A percentile compares a stretch with the other conserved stretches of the same genome.
Evolutionary conservation across 352 stramenopile genomes (phyloP).

Genomic region (Salisapilia sapeloensis): DNA sequence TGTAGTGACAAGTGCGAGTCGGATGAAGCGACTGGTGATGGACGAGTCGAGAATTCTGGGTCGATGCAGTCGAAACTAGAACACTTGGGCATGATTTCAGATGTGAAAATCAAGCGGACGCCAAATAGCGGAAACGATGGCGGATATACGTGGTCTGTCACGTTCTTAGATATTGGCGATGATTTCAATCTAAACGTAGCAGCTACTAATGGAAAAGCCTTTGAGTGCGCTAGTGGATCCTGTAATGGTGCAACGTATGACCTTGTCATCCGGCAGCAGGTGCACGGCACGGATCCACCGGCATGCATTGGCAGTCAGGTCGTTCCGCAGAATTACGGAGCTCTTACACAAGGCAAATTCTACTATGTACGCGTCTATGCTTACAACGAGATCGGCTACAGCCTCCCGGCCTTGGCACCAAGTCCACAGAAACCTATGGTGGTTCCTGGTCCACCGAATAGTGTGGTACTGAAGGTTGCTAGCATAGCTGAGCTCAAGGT

Average conservation of each 20-base stretch:
- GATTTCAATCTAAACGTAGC: slow-evolving; percentile 46
- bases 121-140: slow-evolving; percentile 13
- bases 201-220: slow-evolving; percentile 8
- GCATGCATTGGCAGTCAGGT: slow-evolving; percentile 67
- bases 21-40: slow-evolving; percentile 5
- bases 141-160: slow-evolving; percentile 80
- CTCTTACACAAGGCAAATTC: slow-evolving; percentile 78
- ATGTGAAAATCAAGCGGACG: slow-evolving; percentile 63
- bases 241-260: slow-evolving; percentile 15
- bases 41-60: slow-evolving; percentile 25
- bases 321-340: slow-evolving; percentile 37
- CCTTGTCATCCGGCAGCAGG: slow-evolving; percentile 39
- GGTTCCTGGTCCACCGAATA: slow-evolving; percentile 44
- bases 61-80: slow-evolving; percentile 62
- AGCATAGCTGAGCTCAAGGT: slow-evolving; percentile 79
- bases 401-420: slow-evolving; percentile 27
- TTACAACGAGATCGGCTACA: slow-evolving; percentile 91
- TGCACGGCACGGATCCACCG: slow-evolving; percentile 44
- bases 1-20: slow-evolving; percentile 18
- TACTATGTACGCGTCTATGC: slow-evolving; percentile 90
- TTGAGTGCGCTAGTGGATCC: slow-evolving; percentile 3
- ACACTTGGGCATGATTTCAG: slow-evolving; percentile 16
- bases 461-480: slow-evolving; percentile 47
- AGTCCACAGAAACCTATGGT: slow-evolving; percentile 67
- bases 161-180: slow-evolving; percentile 76